Base-by-base conservation (phyloP, 108 stramenopile genomes). In the Discostella stelligeroides region DNA sequence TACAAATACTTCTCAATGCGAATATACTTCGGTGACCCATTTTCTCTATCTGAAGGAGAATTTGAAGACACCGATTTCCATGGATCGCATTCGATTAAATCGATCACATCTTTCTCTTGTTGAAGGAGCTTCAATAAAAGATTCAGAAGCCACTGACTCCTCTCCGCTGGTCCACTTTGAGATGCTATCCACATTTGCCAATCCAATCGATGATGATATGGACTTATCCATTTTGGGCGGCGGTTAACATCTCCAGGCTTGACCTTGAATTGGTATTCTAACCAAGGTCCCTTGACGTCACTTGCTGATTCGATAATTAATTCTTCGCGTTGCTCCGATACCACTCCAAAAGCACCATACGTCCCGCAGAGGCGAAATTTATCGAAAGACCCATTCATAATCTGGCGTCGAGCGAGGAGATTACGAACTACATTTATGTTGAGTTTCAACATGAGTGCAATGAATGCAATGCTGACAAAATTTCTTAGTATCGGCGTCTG, bases 361-460 rank as follows among this genome's bases (percentile, higher is more conserved):
- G 85, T 90, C 54, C 83, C 80, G 37, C 75, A 68, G 7, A 85
- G 72, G 24, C 86, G 83, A 17, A 85, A 48, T 25, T 73, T 83
- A 60, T 85, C 86, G 49, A 85, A 89, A n/a, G 84, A 86, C 25
- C 54, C 73, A 72, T 89, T 89, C 88, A 89, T 89, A 7, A 85
- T 34, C 60, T 89, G 88, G 24, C 60, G 18, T 37, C 63, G 70
- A 0, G 86, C 59, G 7, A 80, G 57, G 14, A 86, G 70, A 63
- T 86, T 87, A 13, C 67, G 70, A 8, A 87, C 75, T 11, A 86
- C 82, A 2, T 79, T 78, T 0, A 80, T 67, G 60, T 76, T 86
- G 24, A 86, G 65, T 47, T 82, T 70, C 1, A 62, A 45, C 58
- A 82, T 65, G n/a, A 87, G 67, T 0, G 69, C 7, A n/a, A 58